Conservation (phyloP, 2,329 filamentous ascomycete genomes). For the Bipolaris sorokiniana region DNA sequence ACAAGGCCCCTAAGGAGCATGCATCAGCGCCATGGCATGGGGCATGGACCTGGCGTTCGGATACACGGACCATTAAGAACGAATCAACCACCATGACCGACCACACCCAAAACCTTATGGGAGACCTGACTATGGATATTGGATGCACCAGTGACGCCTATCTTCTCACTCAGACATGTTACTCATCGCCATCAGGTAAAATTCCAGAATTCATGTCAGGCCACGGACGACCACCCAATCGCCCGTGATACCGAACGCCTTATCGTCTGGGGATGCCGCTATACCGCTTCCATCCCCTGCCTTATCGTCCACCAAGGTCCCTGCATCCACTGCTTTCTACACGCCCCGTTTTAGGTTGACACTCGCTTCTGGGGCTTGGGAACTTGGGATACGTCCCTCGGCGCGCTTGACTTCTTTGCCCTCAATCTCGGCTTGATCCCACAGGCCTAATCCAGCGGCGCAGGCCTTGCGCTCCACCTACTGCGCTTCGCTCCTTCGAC, state of each 20-base stretch:
- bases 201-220: conserved; percentile 17
- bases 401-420: conserved; percentile 13
- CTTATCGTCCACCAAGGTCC: conserved; percentile 27
- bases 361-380: conserved; percentile 16
- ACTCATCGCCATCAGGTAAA: conserved; percentile 34
- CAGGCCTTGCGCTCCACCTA: conserved; percentile 14
- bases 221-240: conserved; percentile 20
- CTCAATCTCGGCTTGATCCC: conserved; percentile 10
- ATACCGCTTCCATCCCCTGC: conserved; percentile 15
- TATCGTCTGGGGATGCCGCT: conserved; percentile 24
- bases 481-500: conserved; percentile 18
- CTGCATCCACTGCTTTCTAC: conserved; percentile 22
- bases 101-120: conserved; percentile 21
- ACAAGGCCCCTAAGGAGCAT: conserved; percentile 1
- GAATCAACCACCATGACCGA: conserved; percentile 26
- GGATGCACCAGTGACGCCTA: conserved; percentile 22
- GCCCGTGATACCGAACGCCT: conserved; percentile 20
- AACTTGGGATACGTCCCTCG: conserved; percentile 14
- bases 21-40: conserved; percentile 6
- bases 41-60: conserved; percentile 29
- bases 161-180: conserved; percentile 17
- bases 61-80: conserved; percentile 26
- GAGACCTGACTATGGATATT: conserved; percentile 18
- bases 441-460: conserved; percentile 14
- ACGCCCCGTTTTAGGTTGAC: conserved; percentile 9